phyloP scores from a whole-genome alignment of 1,284 basidiomycete genomes.

The Inonotus hispidus region DNA sequence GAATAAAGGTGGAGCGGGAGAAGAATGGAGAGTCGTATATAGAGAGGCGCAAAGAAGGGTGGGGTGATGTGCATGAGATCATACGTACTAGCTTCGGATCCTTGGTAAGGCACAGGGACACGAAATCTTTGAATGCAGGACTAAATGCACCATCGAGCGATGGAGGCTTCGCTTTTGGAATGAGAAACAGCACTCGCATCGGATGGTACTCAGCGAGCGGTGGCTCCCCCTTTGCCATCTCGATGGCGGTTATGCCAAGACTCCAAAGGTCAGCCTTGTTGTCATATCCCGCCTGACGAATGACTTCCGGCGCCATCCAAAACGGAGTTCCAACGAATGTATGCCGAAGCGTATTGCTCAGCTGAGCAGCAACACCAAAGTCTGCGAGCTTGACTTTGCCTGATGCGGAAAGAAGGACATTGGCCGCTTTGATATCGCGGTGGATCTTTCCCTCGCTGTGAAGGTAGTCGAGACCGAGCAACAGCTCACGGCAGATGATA shows the following conservation, averaged over 20 bases:
- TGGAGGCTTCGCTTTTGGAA: conserved; percentile 94
- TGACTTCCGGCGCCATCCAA: conserved; percentile 98
- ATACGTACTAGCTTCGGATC: conserved; percentile 65
- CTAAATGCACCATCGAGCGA: conserved; percentile 84
- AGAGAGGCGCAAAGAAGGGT: background rate
- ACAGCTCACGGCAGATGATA: conserved; percentile 88
- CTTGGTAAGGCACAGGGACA: conserved; percentile 88
- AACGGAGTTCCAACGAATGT: conserved; percentile 96
- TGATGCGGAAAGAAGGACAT: conserved; percentile 83
- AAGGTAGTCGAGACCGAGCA: conserved; percentile 92
- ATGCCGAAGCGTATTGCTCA: conserved; percentile 83
- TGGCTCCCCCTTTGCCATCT: conserved; percentile 93
- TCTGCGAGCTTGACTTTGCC: conserved; percentile 97
- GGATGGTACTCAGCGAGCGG: conserved; percentile 93
- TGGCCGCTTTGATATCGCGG: conserved; percentile 98
- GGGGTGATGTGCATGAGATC: background rate
- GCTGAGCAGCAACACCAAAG: conserved; percentile 92
- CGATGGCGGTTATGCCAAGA: conserved; percentile 93
- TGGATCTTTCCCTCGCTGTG: conserved; percentile 95
- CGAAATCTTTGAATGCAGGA: conserved; percentile 88
- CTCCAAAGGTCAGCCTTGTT: conserved; percentile 97
- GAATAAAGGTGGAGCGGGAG: conserved; percentile 6
- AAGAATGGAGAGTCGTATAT: background rate
- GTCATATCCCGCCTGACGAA: conserved; percentile 96
- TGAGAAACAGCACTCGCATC: conserved; percentile 93